Evolutionary conservation across 345 rosid genomes (phyloP), one percentile per base, ranked within the genome.

Genomic region (Syzygium grande): DNA sequence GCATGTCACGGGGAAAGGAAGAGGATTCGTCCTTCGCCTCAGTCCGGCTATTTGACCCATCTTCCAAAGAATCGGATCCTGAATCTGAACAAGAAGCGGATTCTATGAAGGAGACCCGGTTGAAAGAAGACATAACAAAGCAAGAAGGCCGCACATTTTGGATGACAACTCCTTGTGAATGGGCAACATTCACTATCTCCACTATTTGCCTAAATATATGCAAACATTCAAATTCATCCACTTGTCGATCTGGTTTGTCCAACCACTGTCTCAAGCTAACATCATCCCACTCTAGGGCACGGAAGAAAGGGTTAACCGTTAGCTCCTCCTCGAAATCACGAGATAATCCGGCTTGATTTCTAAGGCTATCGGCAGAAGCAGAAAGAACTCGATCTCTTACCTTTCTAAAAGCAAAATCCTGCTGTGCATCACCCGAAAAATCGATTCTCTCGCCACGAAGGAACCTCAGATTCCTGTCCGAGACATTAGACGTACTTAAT

Each of bases 71-170:
- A 89, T 98, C 99, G 79, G 99, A 98, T 85, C 99, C 99, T 30
- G 98, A 94, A 89, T 96, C 99, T 22, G 99, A 97, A 92, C 96
- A 95, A 85, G 99, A 96, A 85, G 98, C 97, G 63, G 99, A 96
- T 87, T 98, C 98, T 21, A 98, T 96, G 95, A 98, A 96, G 34
- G 99, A 95, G 86, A 98, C 94, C 84, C 92, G 98, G 92, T 96
- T 95, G 88, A 94, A 96, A 3, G 99, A 95, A 78, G 99, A 94
- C 98, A 98, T 94, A 41, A 95, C 93, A 78, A 98, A 96, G 93
- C 99, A 98, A 53, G 99, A 98, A 34, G 99, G 99, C 88, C 96
- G 93, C 87, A 96, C 96, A 94, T 96, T 98, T 63, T 96, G 98
- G 90, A 98, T 93, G 88, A 95, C 96, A 65, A 98, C 91, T 92